Base-by-base conservation (phyloP, 2,329 filamentous ascomycete genomes). In the Samsoniella hepiali region DNA sequence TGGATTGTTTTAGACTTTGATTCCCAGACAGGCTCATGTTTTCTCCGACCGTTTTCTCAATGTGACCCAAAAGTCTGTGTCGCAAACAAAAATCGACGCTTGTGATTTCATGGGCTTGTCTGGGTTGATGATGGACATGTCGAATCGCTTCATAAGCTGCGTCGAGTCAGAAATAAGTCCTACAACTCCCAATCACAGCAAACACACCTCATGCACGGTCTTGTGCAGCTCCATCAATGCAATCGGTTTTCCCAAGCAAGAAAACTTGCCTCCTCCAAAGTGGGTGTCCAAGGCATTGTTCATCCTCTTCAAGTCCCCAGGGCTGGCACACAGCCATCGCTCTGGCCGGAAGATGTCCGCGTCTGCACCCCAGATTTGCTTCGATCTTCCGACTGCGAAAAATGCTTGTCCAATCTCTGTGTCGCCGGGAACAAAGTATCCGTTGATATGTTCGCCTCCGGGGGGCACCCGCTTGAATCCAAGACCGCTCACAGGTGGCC, bases 381-480 rank as follows among this genome's bases (percentile, higher is more conserved):
- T 75, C 64, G 84, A 79, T 1, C 83, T 74, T 50, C 82, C 80
- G 61, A 86, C 68, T 2, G 83, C 82, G 76, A 82, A 84, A 2
- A 81, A 81, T 59, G 85, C 85, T 31, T 82, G 77, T 0, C 82
- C 84, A 8, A 87, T 70, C 10, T 77, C 72, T 0, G 82, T 84
- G 27, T 84, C 84, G 1, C 77, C 83, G 1, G 81, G 80, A 44
- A 86, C 76, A 65, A 78, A 77, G 15, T 76, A 70, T 6, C 83
- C 84, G 57, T 83, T 81, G 27, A 85, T 73, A 63, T 79, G 77
- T 42, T 79, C 79, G 8, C 84, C 84, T 66, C 79, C 79, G 0
- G 78, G 76, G 0, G 84, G 83, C 0, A 81, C 81, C 0, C 82
- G 77, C 17, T 81, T 81, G 69, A 85, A 85, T 68, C 82, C 82